phyloP scores from a whole-genome alignment of 1,284 basidiomycete species.

The Volvariella volvacea region DNA sequence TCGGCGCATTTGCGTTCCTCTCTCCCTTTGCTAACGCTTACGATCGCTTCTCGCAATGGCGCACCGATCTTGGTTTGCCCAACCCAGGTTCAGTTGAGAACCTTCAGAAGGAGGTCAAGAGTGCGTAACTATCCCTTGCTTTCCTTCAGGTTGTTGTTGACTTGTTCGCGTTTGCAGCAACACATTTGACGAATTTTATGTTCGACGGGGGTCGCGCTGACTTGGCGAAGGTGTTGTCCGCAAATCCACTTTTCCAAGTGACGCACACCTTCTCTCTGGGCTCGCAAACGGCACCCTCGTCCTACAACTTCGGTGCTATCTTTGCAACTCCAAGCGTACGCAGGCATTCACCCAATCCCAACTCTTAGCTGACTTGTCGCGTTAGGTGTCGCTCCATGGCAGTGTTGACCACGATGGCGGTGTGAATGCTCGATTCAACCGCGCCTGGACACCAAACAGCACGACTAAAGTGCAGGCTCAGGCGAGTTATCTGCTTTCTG shows the following conservation, averaged over 20 bases:
- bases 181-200: constrained; percentile 89
- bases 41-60: constrained; percentile 74
- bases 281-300: constrained; percentile 66
- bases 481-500: constrained; percentile 37
- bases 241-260: constrained; percentile 96
- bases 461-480: constrained; percentile 89
- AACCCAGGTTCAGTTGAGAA: constrained; percentile 90
- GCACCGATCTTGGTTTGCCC: constrained; percentile 70
- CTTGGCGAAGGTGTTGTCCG: constrained; percentile 89
- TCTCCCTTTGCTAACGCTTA: constrained; percentile 59
- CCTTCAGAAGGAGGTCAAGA: constrained; percentile 84
- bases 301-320: constrained; percentile 94
- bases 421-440: constrained; percentile 86
- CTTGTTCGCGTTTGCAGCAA: constrained; percentile 45
- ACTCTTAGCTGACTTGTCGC: constrained; percentile 13
- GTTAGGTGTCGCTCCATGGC: constrained; percentile 87
- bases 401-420: constrained; percentile 91
- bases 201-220: constrained; percentile 98
- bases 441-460: constrained; percentile 77
- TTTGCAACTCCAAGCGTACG: constrained; percentile 82
- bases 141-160: constrained; percentile 2
- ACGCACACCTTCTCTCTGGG: constrained; percentile 93
- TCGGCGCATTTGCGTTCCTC: constrained; percentile 14
- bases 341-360: constrained; percentile 5
- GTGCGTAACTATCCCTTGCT: constrained; percentile 36